Evolutionary conservation across 164 flowering plant species (phyloP).

Genomic region (Macadamia tetraphylla): DNA sequence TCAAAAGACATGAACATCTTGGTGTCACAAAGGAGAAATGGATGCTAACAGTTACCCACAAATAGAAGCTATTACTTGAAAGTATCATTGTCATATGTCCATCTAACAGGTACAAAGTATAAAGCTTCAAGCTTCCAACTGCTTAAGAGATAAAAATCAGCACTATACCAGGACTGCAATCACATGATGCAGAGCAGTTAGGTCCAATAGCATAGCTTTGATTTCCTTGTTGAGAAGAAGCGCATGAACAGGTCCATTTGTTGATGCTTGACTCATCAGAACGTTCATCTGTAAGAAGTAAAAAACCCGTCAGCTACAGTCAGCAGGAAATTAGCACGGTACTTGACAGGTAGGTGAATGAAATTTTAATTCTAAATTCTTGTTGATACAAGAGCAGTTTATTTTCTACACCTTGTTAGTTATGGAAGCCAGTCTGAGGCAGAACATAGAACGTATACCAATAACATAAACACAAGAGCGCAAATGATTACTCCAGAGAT

Average conservation of each 20-base stretch:
- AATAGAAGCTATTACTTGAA: no score
- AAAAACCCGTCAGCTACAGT: background rate
- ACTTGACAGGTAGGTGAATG: background rate
- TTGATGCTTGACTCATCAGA: slow-evolving; percentile 28
- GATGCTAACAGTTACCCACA: no score
- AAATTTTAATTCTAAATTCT: no score
- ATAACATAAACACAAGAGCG: background rate
- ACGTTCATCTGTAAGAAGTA: slow-evolving; percentile 32
- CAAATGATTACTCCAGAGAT: background rate
- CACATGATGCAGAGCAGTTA: slow-evolving; percentile 64
- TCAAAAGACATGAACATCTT: no score
- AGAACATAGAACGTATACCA: background rate
- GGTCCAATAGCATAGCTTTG: slow-evolving; percentile 25
- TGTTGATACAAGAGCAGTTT: background rate
- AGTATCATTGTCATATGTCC: background rate
- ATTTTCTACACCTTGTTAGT: background rate
- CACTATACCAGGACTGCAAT: slow-evolving; percentile 58
- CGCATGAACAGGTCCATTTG: slow-evolving; percentile 73
- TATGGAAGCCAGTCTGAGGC: background rate
- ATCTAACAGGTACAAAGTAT: background rate
- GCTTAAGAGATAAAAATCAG: background rate
- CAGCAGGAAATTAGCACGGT: background rate
- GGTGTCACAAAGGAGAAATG: no score
- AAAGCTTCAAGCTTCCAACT: background rate
- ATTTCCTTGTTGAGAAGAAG: slow-evolving; percentile 31